A percentile compares a stretch with the other conserved stretches of the same genome.
Conservation (phyloP, 1,139 yeast genomes). For the Yamadazyma mexicana region DNA sequence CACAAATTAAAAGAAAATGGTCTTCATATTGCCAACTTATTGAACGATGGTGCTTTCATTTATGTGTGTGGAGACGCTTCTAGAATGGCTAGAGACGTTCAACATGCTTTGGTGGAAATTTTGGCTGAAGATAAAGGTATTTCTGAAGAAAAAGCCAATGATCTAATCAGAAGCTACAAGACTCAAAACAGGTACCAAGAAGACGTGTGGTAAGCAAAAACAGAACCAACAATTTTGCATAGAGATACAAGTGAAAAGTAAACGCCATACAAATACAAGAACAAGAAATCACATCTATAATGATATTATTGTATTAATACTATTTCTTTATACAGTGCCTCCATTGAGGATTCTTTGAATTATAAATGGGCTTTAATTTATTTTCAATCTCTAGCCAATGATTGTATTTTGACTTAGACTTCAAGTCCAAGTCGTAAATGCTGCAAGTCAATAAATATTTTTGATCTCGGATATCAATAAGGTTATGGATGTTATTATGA, state of each 20-base stretch:
- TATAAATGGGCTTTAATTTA: conserved; percentile 34
- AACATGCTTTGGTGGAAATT: conserved; percentile 63
- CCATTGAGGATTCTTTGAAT: conserved; percentile 39
- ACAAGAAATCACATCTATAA: too few species aligned
- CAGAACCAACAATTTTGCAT: too few species aligned
- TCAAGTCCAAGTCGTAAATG: conserved; percentile 47
- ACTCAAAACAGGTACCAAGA: conserved; percentile 91
- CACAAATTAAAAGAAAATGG: conserved; percentile 67
- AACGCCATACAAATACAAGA: not conserved
- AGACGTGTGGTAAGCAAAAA: conserved; percentile 94
- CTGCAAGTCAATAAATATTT: conserved; percentile 37
- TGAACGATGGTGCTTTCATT: conserved; percentile 77
- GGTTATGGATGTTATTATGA: conserved; percentile 34
- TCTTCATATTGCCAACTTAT: conserved; percentile 52
- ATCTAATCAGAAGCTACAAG: conserved; percentile 75
- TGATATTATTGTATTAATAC: not conserved
- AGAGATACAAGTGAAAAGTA: not conserved
- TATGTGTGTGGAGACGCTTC: conserved; percentile 98
- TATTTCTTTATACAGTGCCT: conserved; percentile 26
- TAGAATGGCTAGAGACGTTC: conserved; percentile 97
- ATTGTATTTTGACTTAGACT: conserved; percentile 38
- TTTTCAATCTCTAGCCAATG: conserved; percentile 45
- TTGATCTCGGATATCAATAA: conserved; percentile 26
- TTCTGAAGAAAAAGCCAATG: conserved; percentile 68
- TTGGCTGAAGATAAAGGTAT: conserved; percentile 60